Percentiles rank a stretch among this genome's conserved stretches.
phyloP scores from a whole-genome alignment of 257 asterid genomes.

The Gardenia jasminoides region DNA sequence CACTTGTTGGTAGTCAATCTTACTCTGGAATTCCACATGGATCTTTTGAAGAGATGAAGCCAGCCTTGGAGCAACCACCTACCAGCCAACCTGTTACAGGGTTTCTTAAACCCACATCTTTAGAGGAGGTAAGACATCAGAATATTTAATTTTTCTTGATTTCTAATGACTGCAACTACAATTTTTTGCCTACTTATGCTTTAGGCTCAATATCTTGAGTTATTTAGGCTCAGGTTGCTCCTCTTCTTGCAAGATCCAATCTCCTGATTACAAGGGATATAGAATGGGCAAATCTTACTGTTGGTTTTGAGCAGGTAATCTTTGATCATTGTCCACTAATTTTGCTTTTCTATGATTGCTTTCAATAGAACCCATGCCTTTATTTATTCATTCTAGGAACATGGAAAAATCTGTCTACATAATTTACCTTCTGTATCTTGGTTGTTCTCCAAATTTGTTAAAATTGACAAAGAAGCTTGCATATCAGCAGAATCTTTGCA shows the following conservation, averaged over 20 bases:
- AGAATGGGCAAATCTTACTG: slow-evolving; percentile 94
- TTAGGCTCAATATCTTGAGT: slow-evolving; percentile 8
- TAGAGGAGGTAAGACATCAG: slow-evolving; percentile 65
- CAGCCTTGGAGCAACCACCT: slow-evolving; percentile 65
- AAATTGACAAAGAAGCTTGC: background rate
- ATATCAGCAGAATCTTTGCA: background rate
- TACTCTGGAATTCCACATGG: slow-evolving; percentile 29
- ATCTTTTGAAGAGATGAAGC: slow-evolving; percentile 38
- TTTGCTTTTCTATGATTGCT: background rate
- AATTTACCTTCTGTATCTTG: background rate
- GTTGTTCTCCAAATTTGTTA: background rate
- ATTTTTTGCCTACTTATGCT: slow-evolving; percentile 11
- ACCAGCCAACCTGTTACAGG: slow-evolving; percentile 83
- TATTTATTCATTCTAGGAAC: background rate
- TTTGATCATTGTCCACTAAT: slow-evolving; percentile 19
- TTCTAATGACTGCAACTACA: background rate
- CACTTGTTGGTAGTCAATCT: slow-evolving; percentile 25
- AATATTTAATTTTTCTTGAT: slow-evolving; percentile 7
- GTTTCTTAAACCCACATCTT: slow-evolving; percentile 59
- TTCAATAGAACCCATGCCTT: background rate
- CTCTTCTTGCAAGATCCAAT: slow-evolving; percentile 95
- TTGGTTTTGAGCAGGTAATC: slow-evolving; percentile 93
- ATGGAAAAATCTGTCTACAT: background rate
- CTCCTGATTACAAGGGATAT: slow-evolving; percentile 96
- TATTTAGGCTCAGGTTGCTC: slow-evolving; percentile 72